A percentile compares a stretch with the other conserved stretches of the same genome.
Conservation (phyloP, 352 stramenopile species). For the Pythium aristosporum region DNA sequence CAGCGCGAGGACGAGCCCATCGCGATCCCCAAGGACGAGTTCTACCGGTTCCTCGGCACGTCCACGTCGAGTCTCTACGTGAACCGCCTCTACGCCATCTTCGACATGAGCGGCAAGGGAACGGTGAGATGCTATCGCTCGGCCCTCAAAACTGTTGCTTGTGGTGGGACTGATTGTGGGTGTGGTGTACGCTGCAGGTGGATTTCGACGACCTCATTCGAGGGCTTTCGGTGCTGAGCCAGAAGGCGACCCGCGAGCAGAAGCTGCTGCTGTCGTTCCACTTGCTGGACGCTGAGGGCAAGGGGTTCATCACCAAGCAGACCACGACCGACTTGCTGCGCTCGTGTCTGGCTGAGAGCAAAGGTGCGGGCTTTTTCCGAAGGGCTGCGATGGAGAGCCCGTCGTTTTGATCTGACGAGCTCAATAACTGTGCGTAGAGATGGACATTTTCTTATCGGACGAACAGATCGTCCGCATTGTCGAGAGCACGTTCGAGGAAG, state of each 20-base stretch:
- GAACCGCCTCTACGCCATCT: constrained; percentile 86
- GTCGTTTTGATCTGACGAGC: constrained; percentile 2
- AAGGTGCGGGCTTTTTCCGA: constrained; percentile 34
- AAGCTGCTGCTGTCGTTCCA: constrained; percentile 88
- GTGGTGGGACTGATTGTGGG: background rate
- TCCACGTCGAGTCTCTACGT: constrained; percentile 76
- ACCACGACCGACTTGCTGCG: constrained; percentile 80
- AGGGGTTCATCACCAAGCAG: constrained; percentile 80
- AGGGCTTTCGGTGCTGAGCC: constrained; percentile 76
- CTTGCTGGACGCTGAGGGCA: constrained; percentile 72
- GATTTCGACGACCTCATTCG: constrained; percentile 84
- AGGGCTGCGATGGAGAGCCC: background rate
- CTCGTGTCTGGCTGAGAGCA: constrained; percentile 84
- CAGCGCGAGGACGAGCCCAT: constrained; percentile 71
- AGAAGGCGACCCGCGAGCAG: constrained; percentile 84
- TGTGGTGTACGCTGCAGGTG: constrained; percentile 36
- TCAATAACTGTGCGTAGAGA: constrained; percentile 33
- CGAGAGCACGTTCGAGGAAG: constrained; percentile 82
- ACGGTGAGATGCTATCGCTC: constrained; percentile 34
- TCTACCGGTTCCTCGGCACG: constrained; percentile 80
- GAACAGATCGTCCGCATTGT: constrained; percentile 77
- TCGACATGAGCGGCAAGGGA: constrained; percentile 77
- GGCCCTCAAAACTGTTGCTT: background rate
- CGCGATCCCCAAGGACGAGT: constrained; percentile 83
- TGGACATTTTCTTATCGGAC: constrained; percentile 79